Evolutionary conservation across 2,329 filamentous ascomycete species (phyloP), one percentile per base, ranked within the genome.

Genomic region (Fusarium mexicanum): DNA sequence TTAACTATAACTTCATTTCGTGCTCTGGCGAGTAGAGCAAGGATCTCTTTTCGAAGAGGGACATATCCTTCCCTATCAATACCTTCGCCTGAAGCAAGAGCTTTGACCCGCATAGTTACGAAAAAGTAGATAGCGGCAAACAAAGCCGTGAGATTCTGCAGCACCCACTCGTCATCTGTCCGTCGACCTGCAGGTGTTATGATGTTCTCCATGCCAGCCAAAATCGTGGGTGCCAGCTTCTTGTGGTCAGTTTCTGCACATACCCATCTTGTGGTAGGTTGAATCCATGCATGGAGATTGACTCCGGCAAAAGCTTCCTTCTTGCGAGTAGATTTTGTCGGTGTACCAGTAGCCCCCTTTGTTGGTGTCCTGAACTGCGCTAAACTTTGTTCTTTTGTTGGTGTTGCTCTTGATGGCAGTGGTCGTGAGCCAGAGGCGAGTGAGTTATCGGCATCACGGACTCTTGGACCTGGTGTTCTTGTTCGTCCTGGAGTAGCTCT

Each of bases 181-280:
- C 80, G 82, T 33, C 78, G 80, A n/a, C 86, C 86, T 18, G 81
- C 80, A 0, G 86, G 85, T 3, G 81, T 79, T 17, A 86, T 76
- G 55, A 90, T 87, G 24, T 85, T 83, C 85, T 92, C 92, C 59
- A 95, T 87, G 2, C 93, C 94, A 0, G 93, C 92, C 55, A 94
- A 89, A 1, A 97, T 88, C 61, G 94, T 93, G 1, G 93, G 92
- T 2, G 90, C 90, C 7, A 95, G 87, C 8, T 85, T 86, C 12
- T 88, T 86, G 2, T 91, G 89, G 2, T 87, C 86, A 16, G 94
- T 86, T 31, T 88, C 86, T 44, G 86, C 87, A 80, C 92, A 84
- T 17, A 97, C 81, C 66, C 87, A 88, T 31, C 92, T 88, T 14
- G 94, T 90, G 2, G 89, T 87, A 2, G 91, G 89, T 78, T 91